Evolutionary conservation across 306 rosid species (phyloP).

Genomic region (Prunus armeniaca): DNA sequence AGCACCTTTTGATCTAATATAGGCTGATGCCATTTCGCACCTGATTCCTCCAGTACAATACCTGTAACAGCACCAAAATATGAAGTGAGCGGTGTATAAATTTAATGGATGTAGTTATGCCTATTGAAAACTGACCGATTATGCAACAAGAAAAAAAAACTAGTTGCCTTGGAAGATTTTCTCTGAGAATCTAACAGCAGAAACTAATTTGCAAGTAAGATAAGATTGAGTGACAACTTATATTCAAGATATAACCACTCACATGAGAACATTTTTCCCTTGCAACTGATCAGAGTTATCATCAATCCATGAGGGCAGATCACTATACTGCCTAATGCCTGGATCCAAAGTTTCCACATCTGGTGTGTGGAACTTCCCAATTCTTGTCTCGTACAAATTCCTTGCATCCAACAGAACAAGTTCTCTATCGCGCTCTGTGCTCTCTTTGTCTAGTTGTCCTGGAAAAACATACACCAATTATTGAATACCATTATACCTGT

Average conservation of each 20-base stretch:
- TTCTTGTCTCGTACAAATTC: conserved; percentile 89
- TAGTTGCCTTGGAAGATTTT: neutral
- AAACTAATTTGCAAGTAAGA: neutral
- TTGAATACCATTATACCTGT: conserved; percentile 10
- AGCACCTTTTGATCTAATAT: conserved; percentile 81
- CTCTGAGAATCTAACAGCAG: neutral
- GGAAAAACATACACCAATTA: neutral
- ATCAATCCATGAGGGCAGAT: conserved; percentile 87
- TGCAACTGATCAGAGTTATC: conserved; percentile 55
- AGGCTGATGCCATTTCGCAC: conserved; percentile 98
- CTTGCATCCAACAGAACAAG: conserved; percentile 85
- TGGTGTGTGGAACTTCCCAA: conserved; percentile 78
- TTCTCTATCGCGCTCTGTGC: conserved; percentile 17
- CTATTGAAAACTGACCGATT: neutral
- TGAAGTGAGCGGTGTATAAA: neutral
- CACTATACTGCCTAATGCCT: conserved; percentile 81
- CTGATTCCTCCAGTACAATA: conserved; percentile 98
- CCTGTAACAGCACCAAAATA: conserved; percentile 48
- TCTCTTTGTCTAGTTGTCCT: conserved; percentile 44
- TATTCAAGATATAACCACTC: conserved; percentile 21
- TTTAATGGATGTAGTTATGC: neutral
- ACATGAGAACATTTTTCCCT: conserved; percentile 84
- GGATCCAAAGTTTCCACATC: conserved; percentile 79
- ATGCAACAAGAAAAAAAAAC: neutral
- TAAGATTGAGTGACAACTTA: neutral